Conservation (phyloP, 2,329 filamentous ascomycete genomes). For the Fusarium falciforme region DNA sequence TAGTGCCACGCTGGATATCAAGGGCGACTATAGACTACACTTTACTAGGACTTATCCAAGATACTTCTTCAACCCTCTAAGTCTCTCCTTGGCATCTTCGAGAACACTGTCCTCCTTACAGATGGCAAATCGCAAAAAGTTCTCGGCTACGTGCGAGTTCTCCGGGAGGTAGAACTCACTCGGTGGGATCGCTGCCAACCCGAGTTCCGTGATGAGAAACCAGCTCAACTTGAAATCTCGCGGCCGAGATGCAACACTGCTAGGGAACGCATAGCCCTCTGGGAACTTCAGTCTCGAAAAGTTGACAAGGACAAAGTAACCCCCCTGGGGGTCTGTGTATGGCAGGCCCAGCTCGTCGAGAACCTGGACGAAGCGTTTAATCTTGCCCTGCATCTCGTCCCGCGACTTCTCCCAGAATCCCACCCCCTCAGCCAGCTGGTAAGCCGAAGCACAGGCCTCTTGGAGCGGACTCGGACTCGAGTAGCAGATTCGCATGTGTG, state of each 20-base stretch:
- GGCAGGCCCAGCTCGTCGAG: slow-evolving; percentile 80
- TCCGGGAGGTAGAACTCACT: background rate
- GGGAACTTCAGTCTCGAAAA: slow-evolving; percentile 70
- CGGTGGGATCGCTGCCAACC: background rate
- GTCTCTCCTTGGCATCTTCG: background rate
- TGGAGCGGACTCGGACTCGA: slow-evolving; percentile 91
- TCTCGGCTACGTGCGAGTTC: background rate
- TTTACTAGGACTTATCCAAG: background rate
- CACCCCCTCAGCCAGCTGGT: slow-evolving; percentile 85
- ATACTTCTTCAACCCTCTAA: background rate
- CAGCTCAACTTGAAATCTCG: background rate
- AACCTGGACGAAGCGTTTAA: slow-evolving; percentile 83
- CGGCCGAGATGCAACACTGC: background rate
- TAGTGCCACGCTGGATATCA: background rate
- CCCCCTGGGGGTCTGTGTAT: slow-evolving; percentile 91
- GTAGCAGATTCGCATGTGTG: slow-evolving; percentile 95
- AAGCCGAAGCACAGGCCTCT: slow-evolving; percentile 92
- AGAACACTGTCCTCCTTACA: background rate
- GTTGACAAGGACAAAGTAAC: slow-evolving; percentile 96
- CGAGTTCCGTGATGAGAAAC: background rate
- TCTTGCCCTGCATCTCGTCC: slow-evolving; percentile 86
- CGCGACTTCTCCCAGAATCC: slow-evolving; percentile 88
- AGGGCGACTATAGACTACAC: background rate
- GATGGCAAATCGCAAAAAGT: background rate
- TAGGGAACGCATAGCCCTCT: background rate